Evolutionary conservation across 2,329 filamentous ascomycete genomes (phyloP), one percentile per base, ranked within the genome.

Genomic region (Ambrosiella beaveri): DNA sequence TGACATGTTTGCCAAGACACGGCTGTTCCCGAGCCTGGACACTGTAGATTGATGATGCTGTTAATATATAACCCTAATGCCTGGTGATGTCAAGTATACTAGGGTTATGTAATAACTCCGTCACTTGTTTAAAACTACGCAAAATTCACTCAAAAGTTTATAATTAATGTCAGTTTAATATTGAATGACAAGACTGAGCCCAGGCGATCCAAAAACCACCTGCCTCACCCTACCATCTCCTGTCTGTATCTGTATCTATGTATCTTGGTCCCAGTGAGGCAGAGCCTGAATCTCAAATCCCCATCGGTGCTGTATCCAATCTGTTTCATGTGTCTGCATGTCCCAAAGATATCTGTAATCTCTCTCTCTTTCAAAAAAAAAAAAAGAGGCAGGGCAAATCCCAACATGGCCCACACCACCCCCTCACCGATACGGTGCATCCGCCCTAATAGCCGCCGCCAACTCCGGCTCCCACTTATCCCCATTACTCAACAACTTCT

Each of bases 381-480:
- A 50, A 50, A 50, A 49, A 49, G 35, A 50, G 15, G 15, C 45
- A 3, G 15, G 13, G n/a, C 15, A 12, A 15, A 13, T 41, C 6
- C 15, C 6, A 49, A 49, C 9, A 17, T 17, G 35, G 40, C 17
- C 19, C 13, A 35, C 41, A 40, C 27, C 27, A 27, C 27, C 3
- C 27, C 27, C 64, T 72, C 83, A 91, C 78, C 86, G 80, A 75
- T 90, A 97, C 56, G 91, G 91, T 58, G 90, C 83, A 77, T 98
- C 93, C 62, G 93, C 93, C 68, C 89, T 84, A 69, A 93, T 93
- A 64, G 81, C 84, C 60, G 93, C 91, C 1, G 91, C 91, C 67
- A 98, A 77, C 74, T 98, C 93, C 7, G 93, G 90, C 76, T 98
- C 93, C 93, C 93, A 98, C 74, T 90, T 91, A 75, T 94, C 89